Base-by-base conservation (phyloP, 2,329 filamentous ascomycete genomes). In the Ophiostoma novo-ulmi region DNA sequence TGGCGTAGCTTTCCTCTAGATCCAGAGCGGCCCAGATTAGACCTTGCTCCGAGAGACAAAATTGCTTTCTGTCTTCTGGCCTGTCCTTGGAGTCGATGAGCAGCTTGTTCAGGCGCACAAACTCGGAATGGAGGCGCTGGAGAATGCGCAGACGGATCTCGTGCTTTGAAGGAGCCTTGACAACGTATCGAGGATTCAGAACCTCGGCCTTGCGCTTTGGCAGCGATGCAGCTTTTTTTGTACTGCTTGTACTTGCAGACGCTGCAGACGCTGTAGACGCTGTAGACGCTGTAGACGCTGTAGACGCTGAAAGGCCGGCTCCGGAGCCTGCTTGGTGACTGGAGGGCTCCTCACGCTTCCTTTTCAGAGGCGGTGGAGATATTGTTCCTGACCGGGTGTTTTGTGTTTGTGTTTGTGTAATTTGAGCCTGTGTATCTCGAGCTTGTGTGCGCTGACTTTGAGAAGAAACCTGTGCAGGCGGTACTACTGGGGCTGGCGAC, bases 1-100 rank as follows among this genome's bases (percentile, higher is more conserved):
- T 83, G 0, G 93, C 93, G 8, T 88, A 82, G 48, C 86, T 86
- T 77, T 97, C 89, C 80, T 99, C 96, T 72, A 94, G 88, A 74
- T 94, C 90, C 1, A 94, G 81, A 0, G 88, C 87, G 72, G 87
- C 82, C 74, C 85, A 86, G 73, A 93, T 90, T 31, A 94, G 82
- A 65, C 89, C 85, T 76, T 92, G 88, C 1, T 87, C 82, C 0
- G 85, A 85, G 66, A 93, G 78, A 20, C 88, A 76, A 2, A 91
- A 80, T n/a, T 82, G 80, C 58, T 78, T 77, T 61, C 83, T 80
- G 26, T 86, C 84, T 7, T 83, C 79, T 14, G 82, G 61, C 11
- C 26, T 44, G 48, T 72, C 79, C 41, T 83, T 84, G 38, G 80
- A 80, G 70, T 85, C 87, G 67, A 82, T 81, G 2, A 91, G 78